Evolutionary conservation across 192 early-diverging fungal genomes (phyloP), one percentile per base, ranked within the genome.

Genomic region (Podila epicladia): DNA sequence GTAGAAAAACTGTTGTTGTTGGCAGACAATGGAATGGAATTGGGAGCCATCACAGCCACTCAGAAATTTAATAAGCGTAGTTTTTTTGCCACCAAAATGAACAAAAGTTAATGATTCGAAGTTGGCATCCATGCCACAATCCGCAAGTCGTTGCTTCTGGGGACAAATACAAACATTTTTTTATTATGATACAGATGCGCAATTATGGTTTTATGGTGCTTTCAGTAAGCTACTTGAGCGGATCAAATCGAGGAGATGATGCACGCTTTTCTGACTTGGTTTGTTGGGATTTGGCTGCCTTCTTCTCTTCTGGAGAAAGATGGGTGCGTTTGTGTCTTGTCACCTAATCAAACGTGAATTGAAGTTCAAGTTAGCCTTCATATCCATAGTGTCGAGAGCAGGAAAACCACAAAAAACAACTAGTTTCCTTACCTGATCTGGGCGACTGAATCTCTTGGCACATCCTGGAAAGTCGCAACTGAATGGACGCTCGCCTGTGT

Each of bases 401-500:
- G 9, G 35, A 6, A 37, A 11, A 6, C 33, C 1, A 33, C 3
- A 33, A 11, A 37, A 37, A 37, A 37, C 4, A 0, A 37, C 1
- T 11, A 37, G 35, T 1, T 7, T 11, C 35, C 35, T 11, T 20
- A 85, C 74, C 65, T 87, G 87, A 64, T 90, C 89, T 22, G 89
- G 85, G 35, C 89, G 62, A 13, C 86, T 85, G 71, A 90, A 90
- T 5, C 78, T 62, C 50, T 89, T 89, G 24, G 64, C 74, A 63
- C 89, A 89, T 2, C 83, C 67, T 7, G 68, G 72, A 55, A 78
- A 65, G 4, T 88, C 76, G 65, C 93, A 94, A 72, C 84, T 83
- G 73, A 90, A 94, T 22, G 93, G 93, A 5, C 87, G 89, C 74
- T 93, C 93, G 28, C 92, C 91, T 5, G 89, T 88, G 64, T 90